These are phyloP conservation scores for Aspergillus vadensis DNA, from an alignment of 2,329 filamentous ascomycete species.

Conservation along the genomic window DNA sequence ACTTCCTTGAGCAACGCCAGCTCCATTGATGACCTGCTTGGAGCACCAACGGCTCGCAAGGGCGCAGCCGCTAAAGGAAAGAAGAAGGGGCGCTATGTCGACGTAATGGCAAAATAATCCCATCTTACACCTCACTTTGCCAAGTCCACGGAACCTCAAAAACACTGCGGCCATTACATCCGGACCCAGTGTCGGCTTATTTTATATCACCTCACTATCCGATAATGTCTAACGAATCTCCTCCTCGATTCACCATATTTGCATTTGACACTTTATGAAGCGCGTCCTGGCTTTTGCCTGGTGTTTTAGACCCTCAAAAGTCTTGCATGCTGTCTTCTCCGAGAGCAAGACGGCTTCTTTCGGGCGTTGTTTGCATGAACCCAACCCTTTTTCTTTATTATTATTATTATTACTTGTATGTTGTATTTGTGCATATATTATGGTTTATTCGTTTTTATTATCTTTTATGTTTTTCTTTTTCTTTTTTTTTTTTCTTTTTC, in stretches of 20 bases:
- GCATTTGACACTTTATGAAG: conserved; percentile 9
- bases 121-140: neutral
- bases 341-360: conserved; percentile 7
- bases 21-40: conserved; percentile 90
- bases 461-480: neutral
- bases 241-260: neutral
- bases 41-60: conserved; percentile 70
- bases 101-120: conserved; percentile 79
- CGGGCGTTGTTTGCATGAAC: conserved; percentile 11
- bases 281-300: conserved; percentile 14
- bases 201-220: conserved; percentile 17
- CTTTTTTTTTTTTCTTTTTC: neutral
- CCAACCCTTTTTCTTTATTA: neutral
- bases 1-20: conserved; percentile 90
- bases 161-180: neutral
- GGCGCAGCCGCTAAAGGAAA: conserved; percentile 64
- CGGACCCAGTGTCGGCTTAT: conserved; percentile 2
- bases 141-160: neutral
- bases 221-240: conserved; percentile 12
- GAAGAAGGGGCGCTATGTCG: conserved; percentile 88
- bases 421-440: conserved; percentile 16
- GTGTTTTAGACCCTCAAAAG: conserved; percentile 13
- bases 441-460: neutral
- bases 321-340: conserved; percentile 15
- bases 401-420: conserved; percentile 10